Conservation (phyloP, 2,329 filamentous ascomycete species). For the Monosporascus sp. region DNA sequence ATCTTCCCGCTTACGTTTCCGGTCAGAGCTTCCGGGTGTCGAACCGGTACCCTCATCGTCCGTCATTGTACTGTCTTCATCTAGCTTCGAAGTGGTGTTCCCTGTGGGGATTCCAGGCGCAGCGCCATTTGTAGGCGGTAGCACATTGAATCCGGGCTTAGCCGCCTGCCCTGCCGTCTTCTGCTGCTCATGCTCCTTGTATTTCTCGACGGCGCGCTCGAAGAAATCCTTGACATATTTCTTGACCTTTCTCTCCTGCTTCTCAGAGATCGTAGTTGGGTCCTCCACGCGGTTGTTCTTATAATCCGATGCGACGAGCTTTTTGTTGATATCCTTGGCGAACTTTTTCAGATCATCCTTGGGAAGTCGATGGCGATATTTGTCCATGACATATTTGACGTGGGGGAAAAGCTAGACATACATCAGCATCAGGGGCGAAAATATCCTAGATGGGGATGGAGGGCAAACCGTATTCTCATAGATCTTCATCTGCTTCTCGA, state of each 20-base stretch:
- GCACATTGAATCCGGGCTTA: constrained; percentile 22
- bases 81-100: constrained; percentile 18
- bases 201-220: constrained; percentile 79
- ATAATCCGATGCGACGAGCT: constrained; percentile 86
- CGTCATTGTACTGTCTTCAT: constrained; percentile 30
- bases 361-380: constrained; percentile 80
- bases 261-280: constrained; percentile 67
- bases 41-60: constrained; percentile 42
- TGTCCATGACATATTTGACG: constrained; percentile 80
- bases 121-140: constrained; percentile 17
- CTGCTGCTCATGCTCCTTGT: constrained; percentile 60
- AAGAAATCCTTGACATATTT: constrained; percentile 80
- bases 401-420: constrained; percentile 67
- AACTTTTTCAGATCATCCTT: constrained; percentile 68
- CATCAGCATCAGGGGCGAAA: constrained; percentile 16
- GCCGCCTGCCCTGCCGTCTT: constrained; percentile 41
- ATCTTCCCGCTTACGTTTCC: constrained; percentile 62
- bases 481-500: constrained; percentile 90
- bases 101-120: constrained; percentile 14
- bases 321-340: constrained; percentile 70
- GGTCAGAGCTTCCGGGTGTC: constrained; percentile 43
- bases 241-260: constrained; percentile 78
- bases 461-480: constrained; percentile 83
- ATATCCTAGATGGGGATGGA: not conserved
- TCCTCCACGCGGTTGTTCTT: constrained; percentile 84